Evolutionary conservation across 192 early-diverging fungal species (phyloP), one percentile per base, ranked within the genome.

Genomic region (Phlyctochytrium arcticum): DNA sequence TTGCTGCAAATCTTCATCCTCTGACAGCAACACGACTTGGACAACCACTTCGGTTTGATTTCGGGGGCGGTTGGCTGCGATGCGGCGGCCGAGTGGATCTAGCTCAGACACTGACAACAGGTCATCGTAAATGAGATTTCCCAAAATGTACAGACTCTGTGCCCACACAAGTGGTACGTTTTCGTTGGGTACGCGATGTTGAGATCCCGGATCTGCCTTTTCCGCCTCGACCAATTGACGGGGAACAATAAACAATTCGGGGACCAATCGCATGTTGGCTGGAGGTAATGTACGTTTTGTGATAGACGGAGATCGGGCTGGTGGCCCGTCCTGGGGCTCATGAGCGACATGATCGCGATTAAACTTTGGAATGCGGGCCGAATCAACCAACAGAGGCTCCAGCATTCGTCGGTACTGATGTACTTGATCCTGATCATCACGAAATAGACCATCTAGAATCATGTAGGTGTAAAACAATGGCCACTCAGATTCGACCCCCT

Each of bases 141-240:
- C 90, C 6, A 92, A 77, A 34, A 89, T 82, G 59, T 87, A 89
- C 15, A 94, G 80, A 8, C 88, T 90, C 57, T 91, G 88, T 6
- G 92, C 88, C 92, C 92, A 94, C 0, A 92, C 92, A 9, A 94
- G 72, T 4, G 92, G 92, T 12, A 92, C 76, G 70, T 94, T 94
- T 60, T 94, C 89, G 69, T 90, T 90, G 10, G 92, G 86, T 27
- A 89, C 67, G 30, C 92, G 78, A 7, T 80, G 73, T 58, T 90
- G 89, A 3, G 83, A 79, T 19, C 88, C 85, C 6, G 87, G 89
- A 19, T 86, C 68, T 34, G 68, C 72, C 39, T 81, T 82, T 68
- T 94, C 92, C 4, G 77, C 84, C 10, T 89, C 88, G 49, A 94
- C 81, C 0, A 70, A 35, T 30, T 91, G 80, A n/a, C 74, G 51